A percentile compares a stretch with the other conserved stretches of the same genome.
These are phyloP conservation scores for Agrocybe pediades DNA, from an alignment of 768 basidiomycete genomes.

Conservation along the genomic window DNA sequence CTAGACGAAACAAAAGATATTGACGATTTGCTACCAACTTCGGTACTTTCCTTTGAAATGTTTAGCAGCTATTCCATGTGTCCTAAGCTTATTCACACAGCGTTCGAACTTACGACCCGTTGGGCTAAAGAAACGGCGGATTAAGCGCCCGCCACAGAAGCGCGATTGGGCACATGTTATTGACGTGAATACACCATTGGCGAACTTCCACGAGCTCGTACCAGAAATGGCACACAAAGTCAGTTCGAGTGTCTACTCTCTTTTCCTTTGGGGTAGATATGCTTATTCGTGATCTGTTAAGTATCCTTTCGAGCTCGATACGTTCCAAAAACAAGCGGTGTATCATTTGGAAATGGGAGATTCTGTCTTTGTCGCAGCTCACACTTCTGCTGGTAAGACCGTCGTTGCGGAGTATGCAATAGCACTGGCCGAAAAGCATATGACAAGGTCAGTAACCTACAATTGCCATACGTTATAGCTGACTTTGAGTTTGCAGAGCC, in stretches of 20 bases:
- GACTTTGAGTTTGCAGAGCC: constrained; percentile 55
- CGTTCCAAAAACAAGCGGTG: constrained; percentile 98
- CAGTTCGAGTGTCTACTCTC: no score
- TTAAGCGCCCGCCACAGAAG: constrained; percentile 59
- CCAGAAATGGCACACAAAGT: constrained; percentile 97
- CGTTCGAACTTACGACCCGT: constrained; percentile 60
- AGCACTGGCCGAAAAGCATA: constrained; percentile 93
- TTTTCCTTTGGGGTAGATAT: not conserved
- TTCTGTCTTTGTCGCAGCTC: constrained; percentile 99
- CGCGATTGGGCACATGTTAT: constrained; percentile 99
- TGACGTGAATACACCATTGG: constrained; percentile 86
- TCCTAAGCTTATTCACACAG: constrained; percentile 29
- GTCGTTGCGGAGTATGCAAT: constrained; percentile 99
- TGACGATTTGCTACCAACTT: constrained; percentile 76
- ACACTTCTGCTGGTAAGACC: constrained; percentile 99
- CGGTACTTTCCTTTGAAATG: constrained; percentile 30
- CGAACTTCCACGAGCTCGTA: constrained; percentile 89
- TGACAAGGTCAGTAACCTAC: no score
- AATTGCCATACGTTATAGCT: constrained; percentile 10
- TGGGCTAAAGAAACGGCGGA: constrained; percentile 39
- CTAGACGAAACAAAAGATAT: constrained; percentile 31
- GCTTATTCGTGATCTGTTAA: constrained; percentile 27
- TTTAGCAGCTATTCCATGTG: not conserved
- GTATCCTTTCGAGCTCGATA: constrained; percentile 99
- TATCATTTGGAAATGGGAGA: constrained; percentile 97